phyloP scores from a whole-genome alignment of 768 basidiomycete species.

The Lepiota brunneoincarnata region DNA sequence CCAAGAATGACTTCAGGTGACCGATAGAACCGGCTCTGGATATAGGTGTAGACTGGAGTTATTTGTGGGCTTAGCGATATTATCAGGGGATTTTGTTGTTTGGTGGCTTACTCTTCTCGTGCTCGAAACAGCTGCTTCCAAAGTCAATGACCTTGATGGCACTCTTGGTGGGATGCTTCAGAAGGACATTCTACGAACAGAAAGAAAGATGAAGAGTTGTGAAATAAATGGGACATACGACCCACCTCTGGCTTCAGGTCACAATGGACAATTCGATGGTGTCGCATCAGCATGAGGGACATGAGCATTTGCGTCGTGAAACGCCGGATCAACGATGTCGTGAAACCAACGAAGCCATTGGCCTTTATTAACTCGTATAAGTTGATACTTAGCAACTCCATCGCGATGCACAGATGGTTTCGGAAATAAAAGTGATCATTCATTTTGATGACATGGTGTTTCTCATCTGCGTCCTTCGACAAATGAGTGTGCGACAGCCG shows the following conservation, averaged over 20 bases:
- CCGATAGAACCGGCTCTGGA: slow-evolving; percentile 99
- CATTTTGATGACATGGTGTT: slow-evolving; percentile 97
- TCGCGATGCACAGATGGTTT: slow-evolving; percentile 95
- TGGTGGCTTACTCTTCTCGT: slow-evolving; percentile 83
- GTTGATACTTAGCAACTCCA: slow-evolving; percentile 97
- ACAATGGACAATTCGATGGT: slow-evolving; percentile 97
- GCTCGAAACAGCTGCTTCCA: slow-evolving; percentile 96
- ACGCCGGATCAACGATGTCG: slow-evolving; percentile 89
- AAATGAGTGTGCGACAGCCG: background rate
- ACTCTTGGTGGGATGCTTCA: slow-evolving; percentile 94
- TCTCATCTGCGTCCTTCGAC: slow-evolving; percentile 88
- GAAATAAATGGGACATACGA: background rate
- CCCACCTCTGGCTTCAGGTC: slow-evolving; percentile 97
- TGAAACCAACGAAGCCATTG: slow-evolving; percentile 98
- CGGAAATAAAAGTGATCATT: slow-evolving; percentile 98
- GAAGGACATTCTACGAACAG: slow-evolving; percentile 75
- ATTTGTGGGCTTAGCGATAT: slow-evolving; percentile 9
- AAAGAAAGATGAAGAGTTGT: slow-evolving; percentile 6
- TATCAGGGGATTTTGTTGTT: background rate
- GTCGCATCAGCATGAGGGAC: slow-evolving; percentile 89
- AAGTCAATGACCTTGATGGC: slow-evolving; percentile 99
- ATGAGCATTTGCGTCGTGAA: slow-evolving; percentile 96
- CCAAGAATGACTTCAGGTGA: slow-evolving; percentile 99
- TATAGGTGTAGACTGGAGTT: slow-evolving; percentile 91
- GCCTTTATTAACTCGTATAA: slow-evolving; percentile 99